phyloP scores from a whole-genome alignment of 345 rosid genomes.

The Pseudoturritis turrita region DNA sequence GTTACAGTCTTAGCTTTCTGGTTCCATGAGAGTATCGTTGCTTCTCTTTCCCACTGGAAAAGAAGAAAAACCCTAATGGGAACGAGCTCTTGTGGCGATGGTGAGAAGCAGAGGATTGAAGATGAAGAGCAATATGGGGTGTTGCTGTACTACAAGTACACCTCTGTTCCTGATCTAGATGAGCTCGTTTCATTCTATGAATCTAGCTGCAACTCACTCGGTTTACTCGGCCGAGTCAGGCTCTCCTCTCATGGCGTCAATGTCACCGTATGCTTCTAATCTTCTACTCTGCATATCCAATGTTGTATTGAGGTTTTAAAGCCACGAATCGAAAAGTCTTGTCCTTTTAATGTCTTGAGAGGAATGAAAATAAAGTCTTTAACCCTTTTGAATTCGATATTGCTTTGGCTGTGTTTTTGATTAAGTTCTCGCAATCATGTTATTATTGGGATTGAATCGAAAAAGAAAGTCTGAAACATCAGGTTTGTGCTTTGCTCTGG shows the following conservation, averaged over 20 bases:
- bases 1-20: neutral
- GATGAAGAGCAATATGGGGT: slow-evolving; percentile 52
- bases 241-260: slow-evolving; percentile 80
- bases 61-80: slow-evolving; percentile 28
- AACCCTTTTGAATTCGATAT: neutral
- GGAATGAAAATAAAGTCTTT: neutral
- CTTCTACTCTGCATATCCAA: neutral
- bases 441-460: too few species aligned
- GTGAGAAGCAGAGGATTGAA: slow-evolving; percentile 20
- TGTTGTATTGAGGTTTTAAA: neutral
- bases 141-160: slow-evolving; percentile 75
- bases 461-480: neutral
- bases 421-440: neutral
- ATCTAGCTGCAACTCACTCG: slow-evolving; percentile 67
- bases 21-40: neutral
- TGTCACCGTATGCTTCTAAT: slow-evolving; percentile 62
- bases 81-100: slow-evolving; percentile 19
- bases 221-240: slow-evolving; percentile 84
- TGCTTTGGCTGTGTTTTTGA: neutral
- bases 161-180: slow-evolving; percentile 49
- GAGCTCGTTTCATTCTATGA: slow-evolving; percentile 66
- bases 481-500: neutral
- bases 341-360: neutral
- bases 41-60: neutral
- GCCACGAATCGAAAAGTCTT: neutral